Conservation (phyloP, 805 yeast species). For the Lipomyces yamadae region DNA sequence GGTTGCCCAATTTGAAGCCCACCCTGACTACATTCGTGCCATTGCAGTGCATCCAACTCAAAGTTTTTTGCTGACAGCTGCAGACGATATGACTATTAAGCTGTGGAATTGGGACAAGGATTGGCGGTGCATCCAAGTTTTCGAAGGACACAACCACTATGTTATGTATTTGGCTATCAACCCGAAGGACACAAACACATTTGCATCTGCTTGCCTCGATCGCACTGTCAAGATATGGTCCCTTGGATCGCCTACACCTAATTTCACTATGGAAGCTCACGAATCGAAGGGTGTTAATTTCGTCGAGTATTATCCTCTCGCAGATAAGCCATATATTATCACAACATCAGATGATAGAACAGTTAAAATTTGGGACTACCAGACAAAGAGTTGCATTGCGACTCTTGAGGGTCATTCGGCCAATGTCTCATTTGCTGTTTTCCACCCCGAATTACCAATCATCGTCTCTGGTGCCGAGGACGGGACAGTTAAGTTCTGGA, state of each 20-base stretch:
- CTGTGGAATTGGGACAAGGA: slow-evolving; percentile 97
- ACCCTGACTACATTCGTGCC: slow-evolving; percentile 93
- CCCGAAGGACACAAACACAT: slow-evolving; percentile 96
- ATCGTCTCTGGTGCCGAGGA: slow-evolving; percentile 97
- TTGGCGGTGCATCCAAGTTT: slow-evolving; percentile 88
- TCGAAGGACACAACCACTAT: slow-evolving; percentile 95
- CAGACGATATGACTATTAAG: slow-evolving; percentile 89
- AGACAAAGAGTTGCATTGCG: slow-evolving; percentile 93
- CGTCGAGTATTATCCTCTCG: slow-evolving; percentile 95
- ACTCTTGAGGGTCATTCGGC: slow-evolving; percentile 91
- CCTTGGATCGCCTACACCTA: slow-evolving; percentile 81
- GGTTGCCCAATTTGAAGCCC: slow-evolving; percentile 94
- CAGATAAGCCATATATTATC: slow-evolving; percentile 93
- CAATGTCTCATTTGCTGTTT: slow-evolving; percentile 94
- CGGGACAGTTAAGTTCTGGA: slow-evolving; percentile 93
- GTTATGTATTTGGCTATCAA: slow-evolving; percentile 94
- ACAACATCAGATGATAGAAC: slow-evolving; percentile 94
- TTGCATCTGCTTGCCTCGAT: slow-evolving; percentile 96
- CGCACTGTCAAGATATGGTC: slow-evolving; percentile 98
- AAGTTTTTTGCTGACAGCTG: slow-evolving; percentile 84
- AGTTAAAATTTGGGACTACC: slow-evolving; percentile 84
- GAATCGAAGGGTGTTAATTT: slow-evolving; percentile 93
- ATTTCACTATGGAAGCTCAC: slow-evolving; percentile 89
- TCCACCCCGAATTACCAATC: slow-evolving; percentile 96
- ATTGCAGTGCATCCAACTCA: slow-evolving; percentile 93